phyloP scores from a whole-genome alignment of 805 yeast genomes.

The Nakazawaea ernobii region DNA sequence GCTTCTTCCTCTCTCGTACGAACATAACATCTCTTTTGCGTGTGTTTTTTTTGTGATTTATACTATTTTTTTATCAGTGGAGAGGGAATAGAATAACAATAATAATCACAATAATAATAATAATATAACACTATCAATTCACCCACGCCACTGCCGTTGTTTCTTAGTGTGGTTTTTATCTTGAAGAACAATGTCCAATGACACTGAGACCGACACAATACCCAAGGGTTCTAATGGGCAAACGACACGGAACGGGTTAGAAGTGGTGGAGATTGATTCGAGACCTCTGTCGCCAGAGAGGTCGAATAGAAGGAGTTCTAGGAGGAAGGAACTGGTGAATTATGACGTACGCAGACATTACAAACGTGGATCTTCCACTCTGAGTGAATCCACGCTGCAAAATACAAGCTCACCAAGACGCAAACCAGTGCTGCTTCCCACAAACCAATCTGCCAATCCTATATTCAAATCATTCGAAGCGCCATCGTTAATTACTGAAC shows the following conservation, averaged over 20 bases:
- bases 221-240: neutral
- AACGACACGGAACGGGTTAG: neutral
- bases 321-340: conserved; percentile 4
- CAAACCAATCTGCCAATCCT: neutral
- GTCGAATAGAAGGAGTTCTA: conserved; percentile 1
- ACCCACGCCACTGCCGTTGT: too few relatives aligned
- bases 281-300: neutral
- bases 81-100: too few relatives aligned
- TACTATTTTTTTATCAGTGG: too few relatives aligned
- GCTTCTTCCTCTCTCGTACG: too few relatives aligned
- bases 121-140: too few relatives aligned
- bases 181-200: conserved; percentile 1
- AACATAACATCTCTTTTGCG: too few relatives aligned
- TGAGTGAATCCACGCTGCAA: neutral
- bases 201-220: neutral
- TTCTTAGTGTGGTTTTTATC: neutral
- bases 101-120: too few relatives aligned
- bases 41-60: too few relatives aligned
- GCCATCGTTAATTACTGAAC: neutral
- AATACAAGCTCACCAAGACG: too few relatives aligned
- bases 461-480: neutral
- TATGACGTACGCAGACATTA: conserved; percentile 3
- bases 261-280: neutral
- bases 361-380: neutral
- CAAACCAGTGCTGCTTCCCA: too few relatives aligned